phyloP scores from a whole-genome alignment of 2,329 filamentous ascomycete species.

The Diplodia mutila region DNA sequence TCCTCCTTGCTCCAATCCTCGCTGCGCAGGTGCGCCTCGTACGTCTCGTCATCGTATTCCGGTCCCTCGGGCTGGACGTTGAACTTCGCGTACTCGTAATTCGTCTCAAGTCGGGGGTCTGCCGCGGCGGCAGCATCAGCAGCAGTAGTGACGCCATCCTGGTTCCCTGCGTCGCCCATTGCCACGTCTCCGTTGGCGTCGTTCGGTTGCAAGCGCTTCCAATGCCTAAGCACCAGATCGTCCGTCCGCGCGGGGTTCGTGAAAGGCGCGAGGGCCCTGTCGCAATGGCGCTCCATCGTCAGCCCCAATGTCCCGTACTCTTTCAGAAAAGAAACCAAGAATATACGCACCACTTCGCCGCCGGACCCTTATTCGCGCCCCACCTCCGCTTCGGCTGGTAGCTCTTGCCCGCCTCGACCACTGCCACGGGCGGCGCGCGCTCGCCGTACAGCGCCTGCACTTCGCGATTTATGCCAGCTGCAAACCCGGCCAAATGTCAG shows the following conservation, averaged over 20 bases:
- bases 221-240: slow-evolving; percentile 74
- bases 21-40: slow-evolving; percentile 72
- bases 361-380: slow-evolving; percentile 41
- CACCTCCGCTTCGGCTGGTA: slow-evolving; percentile 41
- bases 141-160: slow-evolving; percentile 33
- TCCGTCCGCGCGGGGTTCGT: slow-evolving; percentile 77
- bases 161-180: slow-evolving; percentile 36
- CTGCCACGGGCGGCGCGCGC: slow-evolving; percentile 45
- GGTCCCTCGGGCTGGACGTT: slow-evolving; percentile 80
- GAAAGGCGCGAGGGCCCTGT: slow-evolving; percentile 59
- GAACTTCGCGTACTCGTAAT: slow-evolving; percentile 77
- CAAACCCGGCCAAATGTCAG: slow-evolving; percentile 12
- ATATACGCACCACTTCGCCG: slow-evolving; percentile 43
- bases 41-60: slow-evolving; percentile 85
- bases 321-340: not conserved
- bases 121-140: slow-evolving; percentile 1
- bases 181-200: slow-evolving; percentile 30
- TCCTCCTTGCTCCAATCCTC: slow-evolving; percentile 88
- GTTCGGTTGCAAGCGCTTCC: slow-evolving; percentile 65
- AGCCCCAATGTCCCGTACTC: not conserved
- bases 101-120: slow-evolving; percentile 47
- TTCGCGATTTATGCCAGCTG: slow-evolving; percentile 47
- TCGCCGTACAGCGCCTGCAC: slow-evolving; percentile 47
- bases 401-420: slow-evolving; percentile 46
- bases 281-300: not conserved